Evolutionary conservation across 176 grass and related monocot genomes (phyloP).

Genomic region (Elymus sibiricus): DNA sequence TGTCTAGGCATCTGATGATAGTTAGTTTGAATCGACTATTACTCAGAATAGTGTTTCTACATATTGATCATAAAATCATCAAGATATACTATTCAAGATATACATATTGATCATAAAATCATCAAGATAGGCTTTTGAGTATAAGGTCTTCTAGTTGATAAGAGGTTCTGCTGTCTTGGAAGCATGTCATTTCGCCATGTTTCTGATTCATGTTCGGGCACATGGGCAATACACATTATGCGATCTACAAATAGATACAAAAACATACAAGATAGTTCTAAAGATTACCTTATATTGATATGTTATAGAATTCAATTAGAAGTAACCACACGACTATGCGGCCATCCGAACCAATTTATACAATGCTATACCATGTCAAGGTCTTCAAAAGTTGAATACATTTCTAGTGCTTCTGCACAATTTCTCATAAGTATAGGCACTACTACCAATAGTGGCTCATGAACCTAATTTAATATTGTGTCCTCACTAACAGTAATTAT

Average conservation of each 20-base stretch:
- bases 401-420: not conserved
- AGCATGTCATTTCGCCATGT: not conserved
- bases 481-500: not conserved
- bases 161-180: not conserved
- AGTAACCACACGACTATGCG: not conserved
- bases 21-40: not conserved
- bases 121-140: not conserved
- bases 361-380: not conserved
- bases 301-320: not conserved
- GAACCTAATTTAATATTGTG: not conserved
- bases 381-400: slow-evolving; percentile 3
- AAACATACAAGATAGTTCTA: not conserved
- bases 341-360: not conserved
- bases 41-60: not conserved
- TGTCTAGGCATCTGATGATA: not conserved
- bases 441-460: not conserved
- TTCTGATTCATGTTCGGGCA: not conserved
- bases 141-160: not conserved
- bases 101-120: too few species aligned
- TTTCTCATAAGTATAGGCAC: not conserved
- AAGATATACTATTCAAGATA: not conserved
- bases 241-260: not conserved
- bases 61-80: not conserved
- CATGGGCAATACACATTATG: not conserved
- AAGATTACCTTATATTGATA: not conserved